Percentiles rank a stretch among this genome's conserved stretches.
phyloP scores from a whole-genome alignment of 352 stramenopile genomes.

The Globisporangium polare region DNA sequence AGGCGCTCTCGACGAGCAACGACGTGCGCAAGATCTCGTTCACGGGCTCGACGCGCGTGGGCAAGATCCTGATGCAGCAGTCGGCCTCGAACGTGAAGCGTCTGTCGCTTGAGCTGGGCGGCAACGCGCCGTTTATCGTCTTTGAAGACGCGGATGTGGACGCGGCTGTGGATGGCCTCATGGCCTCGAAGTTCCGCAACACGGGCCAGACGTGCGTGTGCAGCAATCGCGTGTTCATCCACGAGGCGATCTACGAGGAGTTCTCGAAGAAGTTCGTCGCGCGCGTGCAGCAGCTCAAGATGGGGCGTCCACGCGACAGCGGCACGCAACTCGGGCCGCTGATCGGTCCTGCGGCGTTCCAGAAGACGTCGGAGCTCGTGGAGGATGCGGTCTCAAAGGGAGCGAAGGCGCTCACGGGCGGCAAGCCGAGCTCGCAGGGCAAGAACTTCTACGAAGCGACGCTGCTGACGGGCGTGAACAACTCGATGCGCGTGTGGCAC shows the following conservation, averaged over 20 bases:
- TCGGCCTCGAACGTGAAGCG: slow-evolving; percentile 78
- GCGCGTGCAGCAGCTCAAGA: slow-evolving; percentile 76
- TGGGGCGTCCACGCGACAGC: slow-evolving; percentile 82
- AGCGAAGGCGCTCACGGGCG: slow-evolving; percentile 82
- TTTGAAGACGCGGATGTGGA: slow-evolving; percentile 88
- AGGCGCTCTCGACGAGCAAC: slow-evolving; percentile 56
- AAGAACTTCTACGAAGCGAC: slow-evolving; percentile 94
- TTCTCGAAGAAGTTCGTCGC: slow-evolving; percentile 86
- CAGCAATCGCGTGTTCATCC: slow-evolving; percentile 93
- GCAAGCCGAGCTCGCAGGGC: slow-evolving; percentile 48
- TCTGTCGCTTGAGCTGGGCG: slow-evolving; percentile 89
- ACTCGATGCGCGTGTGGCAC: slow-evolving; percentile 85
- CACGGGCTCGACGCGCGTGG: slow-evolving; percentile 82
- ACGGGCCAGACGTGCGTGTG: slow-evolving; percentile 88
- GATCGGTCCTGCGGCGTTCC: slow-evolving; percentile 88
- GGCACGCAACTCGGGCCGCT: slow-evolving; percentile 91
- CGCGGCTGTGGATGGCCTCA: slow-evolving; percentile 79
- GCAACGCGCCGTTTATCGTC: slow-evolving; percentile 92
- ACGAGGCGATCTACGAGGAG: slow-evolving; percentile 90
- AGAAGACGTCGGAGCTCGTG: slow-evolving; percentile 87
- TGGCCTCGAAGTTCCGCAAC: slow-evolving; percentile 88
- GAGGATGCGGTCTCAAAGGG: slow-evolving; percentile 90
- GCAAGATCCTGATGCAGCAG: slow-evolving; percentile 77
- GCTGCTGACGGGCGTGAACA: slow-evolving; percentile 84
- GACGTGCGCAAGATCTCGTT: slow-evolving; percentile 90